Conservation (phyloP, 2,329 filamentous ascomycete species). For the Hirsutella rhossiliensis region DNA sequence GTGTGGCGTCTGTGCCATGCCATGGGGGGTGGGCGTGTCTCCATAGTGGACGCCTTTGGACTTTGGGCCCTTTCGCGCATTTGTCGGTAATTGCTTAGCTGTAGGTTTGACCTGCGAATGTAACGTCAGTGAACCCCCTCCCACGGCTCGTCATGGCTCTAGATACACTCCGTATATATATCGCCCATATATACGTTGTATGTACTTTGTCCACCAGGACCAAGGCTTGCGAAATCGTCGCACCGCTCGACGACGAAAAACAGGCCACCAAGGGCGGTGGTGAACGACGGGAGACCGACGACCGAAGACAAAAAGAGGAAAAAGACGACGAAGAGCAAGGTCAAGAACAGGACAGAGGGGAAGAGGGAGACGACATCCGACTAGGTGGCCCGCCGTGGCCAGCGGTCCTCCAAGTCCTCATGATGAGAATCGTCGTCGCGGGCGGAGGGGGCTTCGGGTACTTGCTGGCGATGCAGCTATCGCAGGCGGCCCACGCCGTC, state of each 20-base stretch:
- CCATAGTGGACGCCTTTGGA: conserved; percentile 1
- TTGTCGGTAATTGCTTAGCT: conserved; percentile 6
- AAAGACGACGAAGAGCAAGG: conserved; percentile 2
- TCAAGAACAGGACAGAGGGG: no score
- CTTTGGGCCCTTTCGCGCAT: conserved; percentile 4
- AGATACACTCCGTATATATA: conserved; percentile 7
- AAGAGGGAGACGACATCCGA: not conserved
- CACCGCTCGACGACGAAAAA: no score
- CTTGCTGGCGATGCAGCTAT: conserved; percentile 40
- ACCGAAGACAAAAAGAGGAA: no score
- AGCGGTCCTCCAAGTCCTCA: conserved; percentile 9
- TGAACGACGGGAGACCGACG: no score
- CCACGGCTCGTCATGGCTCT: conserved; percentile 2
- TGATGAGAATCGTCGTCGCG: conserved; percentile 38
- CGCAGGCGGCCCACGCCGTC: conserved; percentile 46
- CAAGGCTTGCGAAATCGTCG: no score
- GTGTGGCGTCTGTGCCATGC: conserved; percentile 4
- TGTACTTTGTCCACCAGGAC: no score
- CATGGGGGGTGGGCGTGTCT: conserved; percentile 2
- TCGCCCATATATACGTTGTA: not conserved
- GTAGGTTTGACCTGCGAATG: conserved; percentile 9
- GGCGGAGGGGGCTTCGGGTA: conserved; percentile 32
- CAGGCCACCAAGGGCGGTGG: no score
- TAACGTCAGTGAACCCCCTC: conserved; percentile 10
- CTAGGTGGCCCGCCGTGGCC: conserved; percentile 5